A percentile compares a stretch with the other conserved stretches of the same genome.
These are phyloP conservation scores for Ustilago loliicola DNA, from an alignment of 1,284 basidiomycete genomes.

Conservation along the genomic window DNA sequence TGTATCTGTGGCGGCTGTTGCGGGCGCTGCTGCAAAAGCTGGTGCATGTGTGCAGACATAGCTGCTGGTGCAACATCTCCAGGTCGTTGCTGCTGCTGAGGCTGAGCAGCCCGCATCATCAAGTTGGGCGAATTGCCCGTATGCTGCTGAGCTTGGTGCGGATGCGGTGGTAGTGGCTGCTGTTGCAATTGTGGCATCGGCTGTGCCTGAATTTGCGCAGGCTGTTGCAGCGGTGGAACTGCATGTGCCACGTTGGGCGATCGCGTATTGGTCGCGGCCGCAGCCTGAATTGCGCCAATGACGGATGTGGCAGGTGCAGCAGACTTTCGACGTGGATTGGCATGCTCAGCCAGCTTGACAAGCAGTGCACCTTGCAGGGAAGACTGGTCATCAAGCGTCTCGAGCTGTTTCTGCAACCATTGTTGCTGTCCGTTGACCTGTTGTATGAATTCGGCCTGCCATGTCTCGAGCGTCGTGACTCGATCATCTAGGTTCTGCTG, in stretches of 20 bases:
- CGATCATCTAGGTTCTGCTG: conserved; percentile 6
- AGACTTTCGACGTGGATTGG: conserved; percentile 33
- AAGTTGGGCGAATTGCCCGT: background rate
- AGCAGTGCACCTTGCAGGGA: conserved; percentile 48
- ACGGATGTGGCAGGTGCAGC: background rate
- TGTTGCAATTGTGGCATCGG: conserved; percentile 1
- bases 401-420: conserved; percentile 19
- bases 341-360: conserved; percentile 39
- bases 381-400: conserved; percentile 38
- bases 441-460: conserved; percentile 6
- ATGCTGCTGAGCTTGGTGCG: background rate
- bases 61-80: background rate
- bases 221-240: background rate
- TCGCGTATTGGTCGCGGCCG: background rate
- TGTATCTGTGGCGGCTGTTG: conserved; percentile 7
- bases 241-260: background rate
- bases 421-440: conserved; percentile 3
- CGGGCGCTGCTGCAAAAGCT: conserved; percentile 12
- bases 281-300: background rate
- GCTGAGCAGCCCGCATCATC: conserved; percentile 8
- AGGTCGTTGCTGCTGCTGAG: conserved; percentile 14
- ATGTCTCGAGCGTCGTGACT: conserved; percentile 11
- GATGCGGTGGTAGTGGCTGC: background rate
- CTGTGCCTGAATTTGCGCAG: too few relatives aligned
- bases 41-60: conserved; percentile 15